These are phyloP conservation scores for Kluyveromyces sp. DNA, from an alignment of 1,139 yeast species.

Conservation along the genomic window DNA sequence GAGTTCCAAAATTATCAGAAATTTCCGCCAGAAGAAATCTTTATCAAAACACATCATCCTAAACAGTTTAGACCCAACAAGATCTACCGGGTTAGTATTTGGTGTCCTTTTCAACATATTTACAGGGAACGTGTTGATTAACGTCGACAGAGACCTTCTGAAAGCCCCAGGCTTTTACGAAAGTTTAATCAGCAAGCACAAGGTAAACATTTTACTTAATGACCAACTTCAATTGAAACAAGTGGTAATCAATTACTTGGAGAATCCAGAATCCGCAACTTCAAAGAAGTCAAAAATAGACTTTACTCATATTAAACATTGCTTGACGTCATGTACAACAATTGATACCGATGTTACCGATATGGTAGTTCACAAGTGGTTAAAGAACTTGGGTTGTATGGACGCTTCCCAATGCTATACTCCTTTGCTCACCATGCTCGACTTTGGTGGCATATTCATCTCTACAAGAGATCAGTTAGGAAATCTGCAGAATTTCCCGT, in stretches of 20 bases:
- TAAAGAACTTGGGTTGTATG: constrained; percentile 81
- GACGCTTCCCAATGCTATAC: constrained; percentile 73
- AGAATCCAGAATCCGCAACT: constrained; percentile 78
- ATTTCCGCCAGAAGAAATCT: constrained; percentile 24
- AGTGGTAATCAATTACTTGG: constrained; percentile 88
- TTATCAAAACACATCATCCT: constrained; percentile 37
- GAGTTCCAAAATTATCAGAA: constrained; percentile 31
- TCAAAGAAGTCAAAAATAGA: constrained; percentile 75
- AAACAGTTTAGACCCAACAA: constrained; percentile 78
- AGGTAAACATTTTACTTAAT: constrained; percentile 68
- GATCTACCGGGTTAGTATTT: constrained; percentile 78
- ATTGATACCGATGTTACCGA: constrained; percentile 93
- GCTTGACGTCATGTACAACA: constrained; percentile 81
- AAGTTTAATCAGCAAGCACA: constrained; percentile 59
- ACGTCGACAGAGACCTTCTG: constrained; percentile 72
- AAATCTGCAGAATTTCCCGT: constrained; percentile 24
- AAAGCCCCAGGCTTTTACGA: constrained; percentile 87
- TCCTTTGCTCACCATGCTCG: constrained; percentile 83
- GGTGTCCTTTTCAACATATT: constrained; percentile 78
- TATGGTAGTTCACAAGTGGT: constrained; percentile 83
- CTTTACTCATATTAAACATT: constrained; percentile 77
- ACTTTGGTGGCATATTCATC: constrained; percentile 94
- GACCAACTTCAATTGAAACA: constrained; percentile 89
- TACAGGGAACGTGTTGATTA: constrained; percentile 73
- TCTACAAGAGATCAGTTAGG: constrained; percentile 86